Evolutionary conservation across 169 alveolate genomes (phyloP).

Genomic region (Perkinsus marinus): DNA sequence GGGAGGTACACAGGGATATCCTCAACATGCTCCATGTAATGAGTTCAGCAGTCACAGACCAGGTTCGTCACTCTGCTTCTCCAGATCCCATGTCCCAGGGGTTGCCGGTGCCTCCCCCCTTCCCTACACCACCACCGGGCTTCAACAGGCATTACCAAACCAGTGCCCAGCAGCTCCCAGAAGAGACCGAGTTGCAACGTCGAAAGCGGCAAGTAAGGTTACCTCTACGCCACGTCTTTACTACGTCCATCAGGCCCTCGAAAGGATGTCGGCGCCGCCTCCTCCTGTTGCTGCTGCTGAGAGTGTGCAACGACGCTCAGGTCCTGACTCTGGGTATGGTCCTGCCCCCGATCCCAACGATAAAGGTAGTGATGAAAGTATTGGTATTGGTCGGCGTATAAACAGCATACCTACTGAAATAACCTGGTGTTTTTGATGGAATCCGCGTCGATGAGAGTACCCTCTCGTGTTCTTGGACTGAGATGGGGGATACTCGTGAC

Average conservation of each 20-base stretch:
- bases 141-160: background rate
- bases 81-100: background rate
- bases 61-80: background rate
- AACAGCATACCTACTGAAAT: no score
- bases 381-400: no score
- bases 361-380: background rate
- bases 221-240: background rate
- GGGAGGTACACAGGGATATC: background rate
- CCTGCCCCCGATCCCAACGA: background rate
- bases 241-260: background rate
- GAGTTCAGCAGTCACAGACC: background rate
- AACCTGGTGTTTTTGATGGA: no score
- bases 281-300: no score
- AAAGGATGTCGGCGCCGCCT: background rate
- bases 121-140: background rate
- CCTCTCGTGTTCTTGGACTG: no score
- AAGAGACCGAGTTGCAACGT: background rate
- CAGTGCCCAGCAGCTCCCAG: background rate
- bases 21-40: background rate
- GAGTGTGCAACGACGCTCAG: background rate
- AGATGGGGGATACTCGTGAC: no score
- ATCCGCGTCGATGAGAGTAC: no score
- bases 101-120: background rate
- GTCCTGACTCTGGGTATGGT: background rate
- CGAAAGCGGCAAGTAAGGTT: background rate